phyloP scores from a whole-genome alignment of 2,329 filamentous ascomycete species.

The Talaromyces atroroseus region DNA sequence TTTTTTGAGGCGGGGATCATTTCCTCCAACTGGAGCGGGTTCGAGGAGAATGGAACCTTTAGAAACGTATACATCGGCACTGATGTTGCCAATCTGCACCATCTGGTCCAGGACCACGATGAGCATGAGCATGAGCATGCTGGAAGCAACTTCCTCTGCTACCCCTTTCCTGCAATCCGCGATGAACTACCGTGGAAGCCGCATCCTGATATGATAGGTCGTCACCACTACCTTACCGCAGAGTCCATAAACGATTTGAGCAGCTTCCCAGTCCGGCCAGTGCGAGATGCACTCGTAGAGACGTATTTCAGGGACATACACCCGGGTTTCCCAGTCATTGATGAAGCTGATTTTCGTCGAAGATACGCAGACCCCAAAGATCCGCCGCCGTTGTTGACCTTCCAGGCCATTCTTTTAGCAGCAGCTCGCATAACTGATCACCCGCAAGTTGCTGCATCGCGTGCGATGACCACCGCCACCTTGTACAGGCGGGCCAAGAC shows the following conservation, averaged over 20 bases:
- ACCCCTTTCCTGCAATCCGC: slow-evolving; percentile 6
- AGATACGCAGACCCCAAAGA: slow-evolving; percentile 13
- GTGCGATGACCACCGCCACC: slow-evolving; percentile 18
- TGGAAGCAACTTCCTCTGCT: neutral
- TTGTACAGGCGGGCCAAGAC: slow-evolving; percentile 23
- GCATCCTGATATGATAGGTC: neutral
- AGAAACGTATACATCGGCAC: slow-evolving; percentile 8
- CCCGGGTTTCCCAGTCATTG: slow-evolving; percentile 25
- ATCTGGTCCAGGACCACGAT: slow-evolving; percentile 7
- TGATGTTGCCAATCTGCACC: slow-evolving; percentile 3
- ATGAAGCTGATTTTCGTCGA: slow-evolving; percentile 16
- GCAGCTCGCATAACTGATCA: slow-evolving; percentile 21
- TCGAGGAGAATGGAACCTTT: slow-evolving; percentile 6
- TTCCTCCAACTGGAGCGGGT: neutral
- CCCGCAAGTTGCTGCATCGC: slow-evolving; percentile 19
- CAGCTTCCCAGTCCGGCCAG: neutral
- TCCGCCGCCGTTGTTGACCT: slow-evolving; percentile 23
- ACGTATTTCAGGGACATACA: slow-evolving; percentile 26
- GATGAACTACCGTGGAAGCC: slow-evolving; percentile 6
- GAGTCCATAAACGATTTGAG: neutral
- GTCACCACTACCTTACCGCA: neutral
- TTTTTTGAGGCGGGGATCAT: slow-evolving; percentile 6
- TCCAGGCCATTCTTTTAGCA: slow-evolving; percentile 25
- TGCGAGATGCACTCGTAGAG: slow-evolving; percentile 22
- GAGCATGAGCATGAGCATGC: too few species aligned